Base-by-base conservation (phyloP, 108 stramenopile genomes). In the Bacterosira constricta region DNA sequence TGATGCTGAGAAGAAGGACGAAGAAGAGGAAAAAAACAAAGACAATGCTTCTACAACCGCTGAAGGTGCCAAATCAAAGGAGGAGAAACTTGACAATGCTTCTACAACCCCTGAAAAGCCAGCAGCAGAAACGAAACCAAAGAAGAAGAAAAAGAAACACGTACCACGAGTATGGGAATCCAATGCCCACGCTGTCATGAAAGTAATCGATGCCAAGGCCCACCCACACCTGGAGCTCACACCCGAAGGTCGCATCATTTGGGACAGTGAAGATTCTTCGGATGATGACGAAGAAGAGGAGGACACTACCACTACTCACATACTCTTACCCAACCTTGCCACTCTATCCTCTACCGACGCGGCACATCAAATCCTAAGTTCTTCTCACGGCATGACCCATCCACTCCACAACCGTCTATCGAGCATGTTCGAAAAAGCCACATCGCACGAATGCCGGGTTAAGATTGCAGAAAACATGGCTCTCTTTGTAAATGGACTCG, bases 391-490 rank as follows among this genome's bases (percentile, higher is more conserved):
- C 9, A 56, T 78, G 8, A 7, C 77, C 5, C 23, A 38, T 41
- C 53, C 46, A n/a, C 52, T 80, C 9, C 68, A 71, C 10, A 23
- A 45, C 13, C 73, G 91, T 1, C 42, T 92, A 2, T 35, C 47
- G 6, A 69, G 54, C 26, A 58, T 93, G 51, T 93, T 87, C 66
- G 46, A 79, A 55, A 88, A 89, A 58, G 77, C 94, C 36, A 87
- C 67, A 26, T 80, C 92, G n/a, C 75, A 85, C 15, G 85, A 90
- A 66, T 96, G 94, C 68, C 80, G 94, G 4, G 76, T 77, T 9
- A 78, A 86, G 72, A 93, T 96, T 49, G 90, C 85, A 13, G 76
- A 87, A 51, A 90, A 92, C 50, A 82, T 84, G 44, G 85, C 86
- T 10, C 79, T 90, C 23, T 92, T 86, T 57, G 35, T 89, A 49